Base-by-base conservation (phyloP, 495 filamentous ascomycete species). In the Penicilliopsis zonata region DNA sequence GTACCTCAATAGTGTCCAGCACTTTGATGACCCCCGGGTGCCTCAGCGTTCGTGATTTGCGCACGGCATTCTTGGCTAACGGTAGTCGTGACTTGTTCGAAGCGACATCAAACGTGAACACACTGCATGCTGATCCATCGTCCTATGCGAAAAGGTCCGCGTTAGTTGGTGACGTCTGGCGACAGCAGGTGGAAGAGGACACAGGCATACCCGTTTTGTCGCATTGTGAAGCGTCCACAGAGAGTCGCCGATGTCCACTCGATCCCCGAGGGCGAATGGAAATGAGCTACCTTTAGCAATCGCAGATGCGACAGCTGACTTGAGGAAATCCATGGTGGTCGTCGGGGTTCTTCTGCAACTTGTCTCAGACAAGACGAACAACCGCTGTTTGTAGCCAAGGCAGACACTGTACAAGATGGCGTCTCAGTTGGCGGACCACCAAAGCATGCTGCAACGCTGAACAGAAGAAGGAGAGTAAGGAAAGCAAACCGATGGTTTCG, bases 21-120 rank as follows among this genome's bases (percentile, higher is more conserved):
- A 96, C 82, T 55, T 79, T 87, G 36, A 98, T 75, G 18, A 98
- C 83, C 20, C 92, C 90, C 0, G 90, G 90, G 53, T 98, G 90
- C 44, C 90, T 72, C 41, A 98, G 58, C 2, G 90, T 98, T 36
- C 87, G 76, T 25, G 86, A 70, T 53, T 95, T 95, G 39, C 85
- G 82, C 35, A 93, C 70, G 9, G 88, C 86, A 58, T 98, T 98
- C 48, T 76, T 83, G 28, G 90, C 90, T 8, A 98, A 69, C 14
- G 86, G 82, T 12, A 94, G 61, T 24, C 76, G 75, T 13, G 78
- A 77, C 43, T 75, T 83, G 42, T 94, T 86, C 12, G 78, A 61
- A 23, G 65, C 65, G 25, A 88, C 66, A 51, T 96, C 88, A 65
- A 95, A 98, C 28, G 86, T 81, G 55, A 98, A 96, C 25, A 98